These are phyloP conservation scores for Coffea canephora DNA, from an alignment of 257 asterid genomes.

Conservation along the genomic window DNA sequence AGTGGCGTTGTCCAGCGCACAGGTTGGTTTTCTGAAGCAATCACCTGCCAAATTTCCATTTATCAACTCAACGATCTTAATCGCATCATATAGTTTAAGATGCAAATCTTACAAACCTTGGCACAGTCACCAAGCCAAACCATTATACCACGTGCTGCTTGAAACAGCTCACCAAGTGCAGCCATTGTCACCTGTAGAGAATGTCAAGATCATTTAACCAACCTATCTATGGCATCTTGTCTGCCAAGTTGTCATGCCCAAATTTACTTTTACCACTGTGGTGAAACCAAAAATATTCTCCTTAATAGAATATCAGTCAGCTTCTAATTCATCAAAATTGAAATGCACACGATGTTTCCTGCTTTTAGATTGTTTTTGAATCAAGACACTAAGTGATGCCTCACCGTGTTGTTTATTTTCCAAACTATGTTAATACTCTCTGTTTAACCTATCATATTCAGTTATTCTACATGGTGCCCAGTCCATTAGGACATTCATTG, in stretches of 20 bases:
- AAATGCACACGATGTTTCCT: background rate
- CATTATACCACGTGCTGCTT: slow-evolving; percentile 88
- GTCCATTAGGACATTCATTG: background rate
- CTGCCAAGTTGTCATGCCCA: background rate
- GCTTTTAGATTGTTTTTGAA: too few species aligned
- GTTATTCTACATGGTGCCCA: background rate
- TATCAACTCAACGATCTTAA: background rate
- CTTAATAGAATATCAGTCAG: background rate
- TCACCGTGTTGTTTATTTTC: background rate
- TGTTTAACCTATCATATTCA: background rate
- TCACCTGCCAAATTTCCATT: slow-evolving; percentile 44
- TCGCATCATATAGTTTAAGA: background rate
- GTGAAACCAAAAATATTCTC: background rate
- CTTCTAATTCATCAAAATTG: background rate
- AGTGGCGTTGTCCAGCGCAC: slow-evolving; percentile 85
- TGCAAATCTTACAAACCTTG: slow-evolving; percentile 47
- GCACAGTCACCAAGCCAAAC: slow-evolving; percentile 94
- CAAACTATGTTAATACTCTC: background rate
- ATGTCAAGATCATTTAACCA: background rate
- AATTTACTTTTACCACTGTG: background rate
- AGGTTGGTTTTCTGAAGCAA: slow-evolving; percentile 77
- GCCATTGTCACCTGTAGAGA: slow-evolving; percentile 63
- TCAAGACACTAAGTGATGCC: background rate
- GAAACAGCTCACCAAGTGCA: slow-evolving; percentile 78
- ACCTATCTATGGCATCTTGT: background rate